A percentile compares a stretch with the other conserved stretches of the same genome.
Conservation (phyloP, 225 moss, liverwort and hornwort genomes). For the Antitrichia curtipendula region DNA sequence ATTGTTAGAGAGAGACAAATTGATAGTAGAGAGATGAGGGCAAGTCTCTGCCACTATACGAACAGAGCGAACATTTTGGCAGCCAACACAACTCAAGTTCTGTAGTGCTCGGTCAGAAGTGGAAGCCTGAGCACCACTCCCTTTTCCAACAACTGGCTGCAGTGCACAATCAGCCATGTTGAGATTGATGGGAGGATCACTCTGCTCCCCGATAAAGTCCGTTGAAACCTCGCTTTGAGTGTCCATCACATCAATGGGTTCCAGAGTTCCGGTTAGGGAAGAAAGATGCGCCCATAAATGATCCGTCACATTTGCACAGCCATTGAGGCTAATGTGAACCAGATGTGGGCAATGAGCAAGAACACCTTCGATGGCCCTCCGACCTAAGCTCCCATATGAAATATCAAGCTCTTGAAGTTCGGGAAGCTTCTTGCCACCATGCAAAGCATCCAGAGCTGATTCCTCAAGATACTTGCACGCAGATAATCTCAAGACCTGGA, state of each 20-base stretch:
- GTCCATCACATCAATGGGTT: constrained; percentile 22
- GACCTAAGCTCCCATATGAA: constrained; percentile 89
- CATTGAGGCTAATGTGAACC: constrained; percentile 78
- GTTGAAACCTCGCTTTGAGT: constrained; percentile 15
- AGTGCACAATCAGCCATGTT: constrained; percentile 11
- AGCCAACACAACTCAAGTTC: constrained; percentile 89
- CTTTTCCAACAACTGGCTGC: background rate
- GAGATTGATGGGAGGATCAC: constrained; percentile 6
- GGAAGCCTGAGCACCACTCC: background rate
- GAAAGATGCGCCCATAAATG: constrained; percentile 72
- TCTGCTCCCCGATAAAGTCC: background rate
- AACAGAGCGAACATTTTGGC: constrained; percentile 77
- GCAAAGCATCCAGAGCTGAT: constrained; percentile 86
- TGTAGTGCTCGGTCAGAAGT: constrained; percentile 51
- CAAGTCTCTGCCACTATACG: constrained; percentile 58
- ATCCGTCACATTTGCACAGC: constrained; percentile 89
- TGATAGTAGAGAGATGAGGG: constrained; percentile 67
- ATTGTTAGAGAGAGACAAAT: constrained; percentile 79
- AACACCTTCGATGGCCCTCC: constrained; percentile 80
- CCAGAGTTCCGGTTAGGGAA: constrained; percentile 6
- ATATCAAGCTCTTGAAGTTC: constrained; percentile 82
- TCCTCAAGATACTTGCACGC: constrained; percentile 92
- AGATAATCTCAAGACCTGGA: constrained; percentile 83
- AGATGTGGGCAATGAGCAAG: constrained; percentile 84
- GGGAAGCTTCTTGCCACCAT: constrained; percentile 80